Base-by-base conservation (phyloP, 2,329 filamentous ascomycete genomes). In the Incumbomyces lentus region DNA sequence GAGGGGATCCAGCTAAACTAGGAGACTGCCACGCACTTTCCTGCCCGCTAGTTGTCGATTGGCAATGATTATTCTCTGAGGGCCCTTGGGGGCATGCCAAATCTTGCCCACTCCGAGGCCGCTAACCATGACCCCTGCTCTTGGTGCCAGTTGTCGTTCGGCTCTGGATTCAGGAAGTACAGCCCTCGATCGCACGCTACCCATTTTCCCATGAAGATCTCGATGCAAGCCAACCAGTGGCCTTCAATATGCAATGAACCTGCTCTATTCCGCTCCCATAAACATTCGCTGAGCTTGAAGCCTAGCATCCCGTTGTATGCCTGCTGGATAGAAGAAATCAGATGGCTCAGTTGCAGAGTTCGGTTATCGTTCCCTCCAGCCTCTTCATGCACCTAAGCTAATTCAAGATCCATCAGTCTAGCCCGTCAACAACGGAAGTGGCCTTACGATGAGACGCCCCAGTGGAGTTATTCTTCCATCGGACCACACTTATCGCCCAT, bases 1-100 rank as follows among this genome's bases (percentile, higher is more conserved):
- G 42, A 45, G 42, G 42, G 42, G 42, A 45, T 45, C 42, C 31
- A 43, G 40, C 42, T 38, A 45, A 45, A 45, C 42, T 45, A 45
- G 34, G 42, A 34, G 33, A 45, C 36, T 18, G 33, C 11, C 34
- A 45, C 42, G 34, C 42, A 45, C 42, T 38, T 38, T 45, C 30
- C 18, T 34, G 14, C 34, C 26, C 17, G 30, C 34, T 45, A 37
- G 29, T 36, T 30, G 19, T 12, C 33, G 19, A 45, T 37, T 45
- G 42, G 34, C 34, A 30, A 45, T 45, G 18, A 38, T 45, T 16
- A 45, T 38, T 38, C 42, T 45, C 34, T 13, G 32, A 22, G 18
- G 14, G 19, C 16, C 12, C 11, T 18, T 26, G 31, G 14, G 19
- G 42, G 42, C 30, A 14, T 37, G 42, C 42, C 34, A 45, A 16